Percentiles rank a stretch among this genome's conserved stretches.
Conservation (phyloP, 306 rosid genomes). For the Luffa acutangula region DNA sequence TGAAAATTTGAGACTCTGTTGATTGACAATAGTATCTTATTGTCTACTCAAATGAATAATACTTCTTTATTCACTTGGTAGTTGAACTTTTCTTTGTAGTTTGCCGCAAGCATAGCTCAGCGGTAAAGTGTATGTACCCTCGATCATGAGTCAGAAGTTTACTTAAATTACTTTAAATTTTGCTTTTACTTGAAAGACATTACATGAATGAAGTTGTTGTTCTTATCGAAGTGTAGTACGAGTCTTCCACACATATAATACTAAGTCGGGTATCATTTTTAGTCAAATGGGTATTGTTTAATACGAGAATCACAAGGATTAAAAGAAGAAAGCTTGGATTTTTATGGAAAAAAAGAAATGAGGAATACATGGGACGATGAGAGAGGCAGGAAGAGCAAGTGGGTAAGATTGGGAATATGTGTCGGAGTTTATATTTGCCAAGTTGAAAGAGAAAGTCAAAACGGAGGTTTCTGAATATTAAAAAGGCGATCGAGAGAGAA, state of each 20-base stretch:
- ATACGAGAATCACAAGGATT: background rate
- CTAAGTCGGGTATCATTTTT: background rate
- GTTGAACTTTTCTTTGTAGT: no score
- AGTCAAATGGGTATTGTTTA: background rate
- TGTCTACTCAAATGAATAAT: no score
- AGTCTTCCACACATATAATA: background rate
- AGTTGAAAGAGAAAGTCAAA: slow-evolving; percentile 55
- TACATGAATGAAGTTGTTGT: background rate
- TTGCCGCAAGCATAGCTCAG: no score
- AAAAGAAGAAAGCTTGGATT: background rate
- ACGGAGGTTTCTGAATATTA: background rate
- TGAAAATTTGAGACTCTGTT: background rate
- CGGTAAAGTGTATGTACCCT: no score
- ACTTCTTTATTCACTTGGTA: no score
- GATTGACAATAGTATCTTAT: no score
- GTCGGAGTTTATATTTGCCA: slow-evolving; percentile 37
- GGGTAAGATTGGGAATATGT: slow-evolving; percentile 52
- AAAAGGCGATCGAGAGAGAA: background rate
- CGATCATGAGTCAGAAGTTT: no score
- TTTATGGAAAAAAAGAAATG: background rate
- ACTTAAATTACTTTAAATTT: background rate
- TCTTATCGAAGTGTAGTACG: background rate
- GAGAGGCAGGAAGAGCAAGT: slow-evolving; percentile 13
- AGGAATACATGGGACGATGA: slow-evolving; percentile 23
- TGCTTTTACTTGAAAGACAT: background rate